These are phyloP conservation scores for Gynochthodes officinalis DNA, from an alignment of 257 asterid species.

Conservation along the genomic window DNA sequence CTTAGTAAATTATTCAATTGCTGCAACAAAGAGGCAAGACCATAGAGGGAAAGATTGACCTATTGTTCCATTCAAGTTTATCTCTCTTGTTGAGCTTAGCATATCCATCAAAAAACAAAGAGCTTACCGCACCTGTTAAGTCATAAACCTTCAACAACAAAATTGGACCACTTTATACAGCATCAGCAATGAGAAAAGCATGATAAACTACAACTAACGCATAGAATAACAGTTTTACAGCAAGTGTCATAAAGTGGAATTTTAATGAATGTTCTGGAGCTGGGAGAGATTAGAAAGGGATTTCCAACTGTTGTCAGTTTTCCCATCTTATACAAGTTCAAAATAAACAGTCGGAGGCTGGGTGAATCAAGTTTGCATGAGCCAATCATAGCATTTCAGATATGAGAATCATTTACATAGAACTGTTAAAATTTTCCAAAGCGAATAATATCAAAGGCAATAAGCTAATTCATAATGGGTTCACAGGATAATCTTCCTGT, in stretches of 20 bases:
- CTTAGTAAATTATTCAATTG: not conserved
- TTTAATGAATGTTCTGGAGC: not conserved
- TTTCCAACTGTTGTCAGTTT: not conserved
- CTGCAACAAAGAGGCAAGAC: not conserved
- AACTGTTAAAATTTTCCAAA: not conserved
- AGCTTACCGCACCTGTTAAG: slow-evolving; percentile 67
- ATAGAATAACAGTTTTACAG: slow-evolving; percentile 1
- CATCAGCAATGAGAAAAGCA: slow-evolving; percentile 21
- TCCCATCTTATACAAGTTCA: not conserved
- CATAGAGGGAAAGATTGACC: slow-evolving; percentile 41
- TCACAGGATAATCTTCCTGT: not conserved
- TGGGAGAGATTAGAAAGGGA: not conserved
- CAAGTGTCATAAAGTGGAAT: not conserved
- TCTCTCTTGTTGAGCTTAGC: slow-evolving; percentile 55
- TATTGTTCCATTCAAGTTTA: slow-evolving; percentile 87
- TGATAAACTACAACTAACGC: slow-evolving; percentile 3
- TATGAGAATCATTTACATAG: not conserved
- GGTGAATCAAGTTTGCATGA: not conserved
- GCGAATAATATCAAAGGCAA: not conserved
- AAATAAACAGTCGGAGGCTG: not conserved
- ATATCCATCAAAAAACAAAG: slow-evolving; percentile 56
- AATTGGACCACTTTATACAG: slow-evolving; percentile 27
- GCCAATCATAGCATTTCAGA: not conserved
- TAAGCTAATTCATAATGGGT: not conserved
- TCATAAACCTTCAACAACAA: slow-evolving; percentile 74